Conservation (phyloP, 2,329 filamentous ascomycete species). For the Diaporthe ampelina region DNA sequence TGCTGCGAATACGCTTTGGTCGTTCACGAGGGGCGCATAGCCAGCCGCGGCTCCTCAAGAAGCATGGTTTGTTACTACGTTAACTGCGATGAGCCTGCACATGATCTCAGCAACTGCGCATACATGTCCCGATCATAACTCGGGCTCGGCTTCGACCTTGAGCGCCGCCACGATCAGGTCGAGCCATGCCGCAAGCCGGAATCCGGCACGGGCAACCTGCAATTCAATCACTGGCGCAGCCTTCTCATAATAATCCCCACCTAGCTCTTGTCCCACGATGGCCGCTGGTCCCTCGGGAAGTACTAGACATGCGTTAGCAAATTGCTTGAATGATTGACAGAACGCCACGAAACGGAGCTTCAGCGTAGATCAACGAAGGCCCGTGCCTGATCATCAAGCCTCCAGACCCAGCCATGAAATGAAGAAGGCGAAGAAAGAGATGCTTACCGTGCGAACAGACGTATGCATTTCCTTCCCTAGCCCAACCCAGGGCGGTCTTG, state of each 20-base stretch:
- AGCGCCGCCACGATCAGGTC: conserved; percentile 68
- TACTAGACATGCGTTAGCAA: conserved; percentile 56
- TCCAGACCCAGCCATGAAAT: background rate
- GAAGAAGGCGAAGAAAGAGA: conserved; percentile 23
- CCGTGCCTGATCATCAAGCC: conserved; percentile 1
- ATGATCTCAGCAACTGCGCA: background rate
- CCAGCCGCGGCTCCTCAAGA: background rate
- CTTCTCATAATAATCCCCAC: conserved; percentile 73
- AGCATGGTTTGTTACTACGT: background rate
- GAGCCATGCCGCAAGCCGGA: conserved; percentile 76
- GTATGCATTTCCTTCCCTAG: conserved; percentile 71
- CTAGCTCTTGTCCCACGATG: conserved; percentile 72
- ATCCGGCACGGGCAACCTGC: conserved; percentile 78
- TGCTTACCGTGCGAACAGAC: conserved; percentile 72
- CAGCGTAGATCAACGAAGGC: background rate
- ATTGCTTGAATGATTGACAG: conserved; percentile 33
- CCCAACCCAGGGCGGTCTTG: conserved; percentile 73
- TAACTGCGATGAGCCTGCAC: background rate
- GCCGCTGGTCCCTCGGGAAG: conserved; percentile 72
- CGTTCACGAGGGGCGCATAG: background rate
- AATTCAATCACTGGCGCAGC: conserved; percentile 75
- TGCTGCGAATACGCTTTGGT: background rate
- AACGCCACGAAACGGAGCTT: conserved; percentile 5
- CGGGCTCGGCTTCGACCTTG: conserved; percentile 43
- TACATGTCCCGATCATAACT: conserved; percentile 48